Percentiles rank a stretch among this genome's conserved stretches.
Evolutionary conservation across 805 yeast genomes (phyloP).

Genomic region (Zygosaccharomyces gambellarensis): DNA sequence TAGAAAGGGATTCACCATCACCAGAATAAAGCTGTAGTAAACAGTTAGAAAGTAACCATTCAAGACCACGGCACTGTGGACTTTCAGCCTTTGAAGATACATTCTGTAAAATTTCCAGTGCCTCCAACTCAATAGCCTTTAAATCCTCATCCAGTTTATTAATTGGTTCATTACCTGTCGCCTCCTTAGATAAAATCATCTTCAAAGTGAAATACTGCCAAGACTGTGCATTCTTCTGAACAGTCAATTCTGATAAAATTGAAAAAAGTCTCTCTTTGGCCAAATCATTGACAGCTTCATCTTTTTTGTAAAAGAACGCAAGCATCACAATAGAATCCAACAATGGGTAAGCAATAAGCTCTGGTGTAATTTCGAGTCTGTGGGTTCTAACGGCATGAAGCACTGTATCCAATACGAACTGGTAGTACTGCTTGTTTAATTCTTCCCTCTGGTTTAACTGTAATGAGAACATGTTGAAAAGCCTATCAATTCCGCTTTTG

Average conservation of each 20-base stretch:
- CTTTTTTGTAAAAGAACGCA: conserved; percentile 31
- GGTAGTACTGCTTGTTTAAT: conserved; percentile 19
- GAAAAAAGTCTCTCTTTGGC: conserved; percentile 65
- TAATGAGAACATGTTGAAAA: conserved; percentile 15
- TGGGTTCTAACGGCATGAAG: conserved; percentile 48
- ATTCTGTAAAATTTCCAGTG: conserved; percentile 45
- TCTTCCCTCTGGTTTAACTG: conserved; percentile 3
- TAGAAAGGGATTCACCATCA: conserved; percentile 66
- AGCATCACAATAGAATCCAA: conserved; percentile 30
- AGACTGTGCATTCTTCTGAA: conserved; percentile 29
- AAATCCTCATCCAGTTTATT: conserved; percentile 58
- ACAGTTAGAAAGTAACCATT: conserved; percentile 70
- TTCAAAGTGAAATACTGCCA: conserved; percentile 60
- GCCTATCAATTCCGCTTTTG: conserved; percentile 24
- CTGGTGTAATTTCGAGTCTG: conserved; percentile 28
- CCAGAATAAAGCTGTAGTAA: conserved; percentile 74
- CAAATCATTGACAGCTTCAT: conserved; percentile 23
- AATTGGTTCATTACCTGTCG: conserved; percentile 26
- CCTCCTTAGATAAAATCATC: conserved; percentile 31
- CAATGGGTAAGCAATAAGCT: conserved; percentile 31
- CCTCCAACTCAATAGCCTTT: conserved; percentile 42
- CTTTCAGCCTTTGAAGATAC: conserved; percentile 31
- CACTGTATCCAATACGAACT: conserved; percentile 58
- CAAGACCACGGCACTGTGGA: conserved; percentile 57
- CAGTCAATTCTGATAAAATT: conserved; percentile 54